Evolutionary conservation across 257 asterid genomes (phyloP).

Genomic region (Solanum tarapatanum): DNA sequence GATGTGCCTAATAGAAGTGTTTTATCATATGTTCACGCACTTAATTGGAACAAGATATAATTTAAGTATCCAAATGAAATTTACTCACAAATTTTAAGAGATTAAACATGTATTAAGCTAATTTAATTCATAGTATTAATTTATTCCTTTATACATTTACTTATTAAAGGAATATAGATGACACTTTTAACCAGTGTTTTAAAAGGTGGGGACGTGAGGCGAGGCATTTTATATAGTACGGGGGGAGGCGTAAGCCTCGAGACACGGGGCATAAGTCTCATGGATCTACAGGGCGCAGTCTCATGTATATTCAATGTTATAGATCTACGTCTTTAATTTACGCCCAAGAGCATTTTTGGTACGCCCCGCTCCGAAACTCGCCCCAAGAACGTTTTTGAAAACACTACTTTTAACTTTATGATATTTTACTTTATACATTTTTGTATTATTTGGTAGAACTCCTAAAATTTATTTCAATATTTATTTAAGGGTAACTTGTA

Average conservation of each 20-base stretch:
- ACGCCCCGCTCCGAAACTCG: rapidly evolving
- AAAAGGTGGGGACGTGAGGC: background rate
- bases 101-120: background rate
- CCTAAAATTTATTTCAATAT: background rate
- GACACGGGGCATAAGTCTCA: too few species aligned
- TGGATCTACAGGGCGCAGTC: too few species aligned
- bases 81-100: background rate
- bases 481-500: too few species aligned
- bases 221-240: too few species aligned
- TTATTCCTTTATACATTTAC: background rate
- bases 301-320: too few species aligned
- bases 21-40: background rate
- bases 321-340: too few species aligned
- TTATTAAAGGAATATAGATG: background rate
- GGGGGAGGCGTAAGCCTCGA: too few species aligned
- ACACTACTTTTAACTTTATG: background rate
- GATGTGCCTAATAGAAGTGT: background rate
- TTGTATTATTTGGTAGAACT: background rate
- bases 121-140: background rate
- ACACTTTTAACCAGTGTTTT: too few species aligned
- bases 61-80: background rate
- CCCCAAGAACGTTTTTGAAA: too few species aligned
- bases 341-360: too few species aligned
- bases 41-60: background rate
- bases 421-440: background rate